phyloP scores from a whole-genome alignment of 768 basidiomycete genomes.

The Cystoderma amianthinum region DNA sequence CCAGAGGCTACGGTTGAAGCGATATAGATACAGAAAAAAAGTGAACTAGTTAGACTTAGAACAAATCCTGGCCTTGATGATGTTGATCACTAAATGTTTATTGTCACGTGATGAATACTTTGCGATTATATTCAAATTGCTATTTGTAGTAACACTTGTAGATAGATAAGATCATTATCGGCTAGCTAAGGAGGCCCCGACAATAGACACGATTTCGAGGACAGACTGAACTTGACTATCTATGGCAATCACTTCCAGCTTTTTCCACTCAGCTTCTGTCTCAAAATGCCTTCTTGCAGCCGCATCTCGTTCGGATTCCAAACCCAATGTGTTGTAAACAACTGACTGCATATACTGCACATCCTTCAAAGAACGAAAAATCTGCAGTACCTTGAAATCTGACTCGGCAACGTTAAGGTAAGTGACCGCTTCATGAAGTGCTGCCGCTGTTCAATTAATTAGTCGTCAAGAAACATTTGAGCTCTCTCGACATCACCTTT shows the following conservation, averaged over 20 bases:
- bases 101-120: not conserved
- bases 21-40: too few species aligned
- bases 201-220: conserved; percentile 48
- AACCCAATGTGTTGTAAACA: conserved; percentile 64
- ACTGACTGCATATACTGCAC: conserved; percentile 69
- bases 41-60: too few species aligned
- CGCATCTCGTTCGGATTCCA: conserved; percentile 46
- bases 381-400: conserved; percentile 57
- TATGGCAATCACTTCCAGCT: conserved; percentile 32
- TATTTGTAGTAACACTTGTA: too few species aligned
- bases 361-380: conserved; percentile 53
- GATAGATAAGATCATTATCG: conserved; percentile 11
- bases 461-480: conserved; percentile 1
- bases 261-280: conserved; percentile 32
- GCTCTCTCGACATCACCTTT: conserved; percentile 29
- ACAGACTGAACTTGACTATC: conserved; percentile 50
- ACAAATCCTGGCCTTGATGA: not conserved
- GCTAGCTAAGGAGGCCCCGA: conserved; percentile 50
- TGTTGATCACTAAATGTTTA: not conserved
- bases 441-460: conserved; percentile 19
- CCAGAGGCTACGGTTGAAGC: conserved; percentile 7
- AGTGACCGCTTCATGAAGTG: conserved; percentile 48
- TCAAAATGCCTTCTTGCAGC: conserved; percentile 40
- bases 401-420: conserved; percentile 57
- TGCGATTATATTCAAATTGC: not conserved